Base-by-base conservation (phyloP, 257 asterid species). In the Cordia subcordata region DNA sequence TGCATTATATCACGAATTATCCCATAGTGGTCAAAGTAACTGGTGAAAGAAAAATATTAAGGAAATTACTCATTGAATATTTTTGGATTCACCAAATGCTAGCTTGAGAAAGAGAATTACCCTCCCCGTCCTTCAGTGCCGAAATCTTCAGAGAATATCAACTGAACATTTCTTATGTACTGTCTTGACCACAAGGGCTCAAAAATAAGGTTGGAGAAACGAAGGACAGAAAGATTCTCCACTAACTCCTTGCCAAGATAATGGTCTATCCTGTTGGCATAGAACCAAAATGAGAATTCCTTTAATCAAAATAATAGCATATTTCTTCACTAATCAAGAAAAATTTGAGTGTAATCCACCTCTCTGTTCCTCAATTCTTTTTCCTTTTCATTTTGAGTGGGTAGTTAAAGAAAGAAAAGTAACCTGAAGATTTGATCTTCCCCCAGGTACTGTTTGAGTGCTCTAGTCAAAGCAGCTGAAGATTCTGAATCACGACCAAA, bases 111-210 rank as follows among this genome's bases (percentile, higher is more conserved):
- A 64, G 58, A 37, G 39, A 69, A 62, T 54, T 88, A 92, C 99
- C 99, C 99, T 84, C 99, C 99, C 19, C 97, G 81, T 50, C 99
- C 99, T 82, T 92, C 99, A 17, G 99, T 92, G 38, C 99, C 99
- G 54, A 92, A 92, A 82, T 92, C 99, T 82, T 92, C 99, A 0
- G 99, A 92, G 79, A 92, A 92, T 68, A 92, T 86, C 62, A 92
- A 73, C 73, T 92, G 99, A 69, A 92, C 99, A 57, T 92, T 92
- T 66, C 95, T 75, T 61, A 92, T 92, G 71, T 92, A 86, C 73
- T 84, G 92, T 81, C 99, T 84, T 53, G 97, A 88, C 99, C 99
- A 92, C 47, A 92, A 72, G 23, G 99, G 99, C 72, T 88, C 96
- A 20, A 92, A 92, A 53, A 92, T 84, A 70, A 88, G 94, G 66